Evolutionary conservation across 306 rosid genomes (phyloP), one percentile per base, ranked within the genome.

Genomic region (Mimosa bimucronata): DNA sequence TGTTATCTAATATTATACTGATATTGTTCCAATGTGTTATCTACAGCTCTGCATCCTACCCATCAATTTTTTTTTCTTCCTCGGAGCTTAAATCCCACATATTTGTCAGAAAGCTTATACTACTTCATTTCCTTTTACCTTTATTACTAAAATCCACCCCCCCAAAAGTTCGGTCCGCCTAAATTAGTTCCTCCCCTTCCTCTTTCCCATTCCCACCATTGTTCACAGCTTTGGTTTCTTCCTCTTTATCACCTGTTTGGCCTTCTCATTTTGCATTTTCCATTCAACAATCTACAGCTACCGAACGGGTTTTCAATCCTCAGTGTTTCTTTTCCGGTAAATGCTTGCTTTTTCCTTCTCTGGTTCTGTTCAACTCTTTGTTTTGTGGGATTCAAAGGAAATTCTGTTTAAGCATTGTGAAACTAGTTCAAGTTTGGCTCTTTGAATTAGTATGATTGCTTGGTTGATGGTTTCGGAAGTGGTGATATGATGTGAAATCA

Each of bases 221-320:
- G 71, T 77, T 65, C 60, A 73, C 26, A 46, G 21, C 77, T 18
- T 67, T 81, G 82, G n/a, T n/a, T 57, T 14, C 42, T 19, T 16
- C 77, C 53, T 6, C 11, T 41, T 13, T 73, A 42, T 55, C 42
- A 38, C 3, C 64, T 66, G 31, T 9, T 74, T 50, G 61, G 45
- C 12, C 66, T 23, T 21, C 21, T 41, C 77, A 16, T 30, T 21
- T 16, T 41, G 75, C 75, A 48, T n/a, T 66, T 45, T 21, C 61
- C 37, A n/a, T n/a, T 78, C 66, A 84, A 86, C 86, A 89, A n/a
- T 67, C 73, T 83, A 69, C 70, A n/a, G 66, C 12, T 61, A 8
- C 9, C n/a, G n/a, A n/a, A n/a, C n/a, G 7, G 29, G 71, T 50
- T 74, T 85, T 76, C 40, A 38, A 28, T 50, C 31, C 0, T 71